Conservation (phyloP, 2,329 filamentous ascomycete genomes). For the Fusarium brevicatenulatum region DNA sequence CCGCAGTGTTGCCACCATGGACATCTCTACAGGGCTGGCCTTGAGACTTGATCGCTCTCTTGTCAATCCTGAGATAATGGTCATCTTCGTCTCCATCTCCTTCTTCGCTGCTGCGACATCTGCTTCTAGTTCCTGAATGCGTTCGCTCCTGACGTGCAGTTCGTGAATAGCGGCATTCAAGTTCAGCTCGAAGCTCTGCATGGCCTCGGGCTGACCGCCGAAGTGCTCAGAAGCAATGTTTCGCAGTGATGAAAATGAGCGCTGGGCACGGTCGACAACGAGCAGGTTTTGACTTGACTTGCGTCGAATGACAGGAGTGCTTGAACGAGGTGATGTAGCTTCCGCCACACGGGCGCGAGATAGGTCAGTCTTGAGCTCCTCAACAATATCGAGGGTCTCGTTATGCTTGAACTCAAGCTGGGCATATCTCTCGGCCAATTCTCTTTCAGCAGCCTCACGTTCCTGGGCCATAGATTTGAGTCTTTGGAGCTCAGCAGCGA, state of each 20-base stretch:
- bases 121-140: slow-evolving; percentile 88
- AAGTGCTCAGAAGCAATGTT: slow-evolving; percentile 91
- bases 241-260: slow-evolving; percentile 88
- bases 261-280: slow-evolving; percentile 88
- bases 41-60: slow-evolving; percentile 93
- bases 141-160: slow-evolving; percentile 84
- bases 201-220: slow-evolving; percentile 80
- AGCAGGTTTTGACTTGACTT: slow-evolving; percentile 93
- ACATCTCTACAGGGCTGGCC: slow-evolving; percentile 86
- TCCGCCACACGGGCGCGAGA: slow-evolving; percentile 76
- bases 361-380: slow-evolving; percentile 89
- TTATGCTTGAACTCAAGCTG: slow-evolving; percentile 85
- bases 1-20: slow-evolving; percentile 85
- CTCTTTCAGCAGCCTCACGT: slow-evolving; percentile 78
- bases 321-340: slow-evolving; percentile 69
- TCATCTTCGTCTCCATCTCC: slow-evolving; percentile 97
- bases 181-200: slow-evolving; percentile 93
- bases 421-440: slow-evolving; percentile 82
- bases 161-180: slow-evolving; percentile 94
- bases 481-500: slow-evolving; percentile 74
- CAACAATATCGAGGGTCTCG: slow-evolving; percentile 84
- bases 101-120: slow-evolving; percentile 86
- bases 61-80: slow-evolving; percentile 92
- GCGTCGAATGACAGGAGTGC: slow-evolving; percentile 84
- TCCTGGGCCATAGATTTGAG: slow-evolving; percentile 77